Base-by-base conservation (phyloP, 2,329 filamentous ascomycete genomes). In the Aspergillus niger region DNA sequence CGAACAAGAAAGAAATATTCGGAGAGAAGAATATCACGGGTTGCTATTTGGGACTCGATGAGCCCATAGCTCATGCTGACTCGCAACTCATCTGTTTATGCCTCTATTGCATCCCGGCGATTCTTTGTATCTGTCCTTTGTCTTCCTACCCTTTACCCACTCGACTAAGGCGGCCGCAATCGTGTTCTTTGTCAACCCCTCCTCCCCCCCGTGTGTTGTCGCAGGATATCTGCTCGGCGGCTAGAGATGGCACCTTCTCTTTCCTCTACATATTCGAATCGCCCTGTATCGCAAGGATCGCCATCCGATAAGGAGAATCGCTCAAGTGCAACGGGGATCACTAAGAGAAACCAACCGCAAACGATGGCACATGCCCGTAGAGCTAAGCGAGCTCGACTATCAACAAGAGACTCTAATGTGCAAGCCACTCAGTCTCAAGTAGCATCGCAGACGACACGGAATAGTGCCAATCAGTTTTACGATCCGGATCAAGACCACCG, bases 401-500 rank as follows among this genome's bases (percentile, higher is more conserved):
- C 70, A 48, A 72, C 78, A 38, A 77, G 70, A 58, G 26, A 67
- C 30, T 63, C 63, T 5, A 73, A 74, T 60, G 54, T 62, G 15
- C 72, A 68, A 17, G 43, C 30, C 43, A 65, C 60, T 61, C 69
- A 72, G 57, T 69, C 67, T 24, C 71, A 70, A 63, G 61, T 68
- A 59, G 60, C 28, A 17, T 47, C 72, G 56, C 61, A 61, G 20
- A 68, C 72, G 53, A 70, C 72, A 59, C 66, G 63, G 15, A 67
- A 74, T 59, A 67, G 67, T 28, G 81, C 85, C 20, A 80, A 82
- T 5, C 67, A 77, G 58, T 85, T 78, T 65, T 96, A 93, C 75
- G 90, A 97, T 70, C 93, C 92, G 0, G 88, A 96, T 62, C 94
- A 97, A 72, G 83, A 91, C 59, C 81, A 89, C 11, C 85, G 89